These are phyloP conservation scores for Colletotrichum sp. DNA, from an alignment of 2,329 filamentous ascomycete species.

Conservation along the genomic window DNA sequence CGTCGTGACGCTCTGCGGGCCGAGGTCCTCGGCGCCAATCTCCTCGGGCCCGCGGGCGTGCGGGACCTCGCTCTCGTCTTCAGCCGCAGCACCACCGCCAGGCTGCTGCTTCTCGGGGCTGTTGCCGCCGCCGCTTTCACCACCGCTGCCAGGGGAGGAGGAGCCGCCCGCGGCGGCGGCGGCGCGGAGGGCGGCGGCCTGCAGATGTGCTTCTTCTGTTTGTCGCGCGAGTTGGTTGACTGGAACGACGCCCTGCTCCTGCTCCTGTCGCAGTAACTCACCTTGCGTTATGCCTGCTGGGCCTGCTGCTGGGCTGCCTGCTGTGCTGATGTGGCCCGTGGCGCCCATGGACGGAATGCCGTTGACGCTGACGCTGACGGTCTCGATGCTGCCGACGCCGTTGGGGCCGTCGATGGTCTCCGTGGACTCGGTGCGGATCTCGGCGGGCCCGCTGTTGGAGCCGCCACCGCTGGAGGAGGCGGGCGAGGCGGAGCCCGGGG, in stretches of 20 bases:
- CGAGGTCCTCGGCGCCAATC: constrained; percentile 86
- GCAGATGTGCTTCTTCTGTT: constrained; percentile 24
- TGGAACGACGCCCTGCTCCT: constrained; percentile 80
- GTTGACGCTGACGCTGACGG: constrained; percentile 78
- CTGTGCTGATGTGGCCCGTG: constrained; percentile 21
- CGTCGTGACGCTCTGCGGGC: constrained; percentile 64
- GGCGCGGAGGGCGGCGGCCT: constrained; percentile 13
- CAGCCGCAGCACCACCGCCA: constrained; percentile 38
- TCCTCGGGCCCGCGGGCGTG: constrained; percentile 85
- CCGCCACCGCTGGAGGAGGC: constrained; percentile 4
- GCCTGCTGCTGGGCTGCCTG: constrained; percentile 29
- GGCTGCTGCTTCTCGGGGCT: constrained; percentile 22
- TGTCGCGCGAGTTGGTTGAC: constrained; percentile 61
- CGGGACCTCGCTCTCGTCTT: constrained; percentile 68
- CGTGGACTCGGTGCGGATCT: constrained; percentile 75
- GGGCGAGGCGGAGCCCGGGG: constrained; percentile 22
- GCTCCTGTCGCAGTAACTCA: constrained; percentile 85
- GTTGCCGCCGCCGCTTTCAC: constrained; percentile 9
- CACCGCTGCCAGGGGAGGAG: background rate
- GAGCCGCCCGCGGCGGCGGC: background rate
- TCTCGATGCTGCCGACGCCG: constrained; percentile 80
- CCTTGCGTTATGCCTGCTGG: constrained; percentile 75
- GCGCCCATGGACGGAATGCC: constrained; percentile 63
- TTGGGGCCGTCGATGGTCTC: constrained; percentile 84
- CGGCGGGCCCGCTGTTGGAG: constrained; percentile 33